A percentile compares a stretch with the other conserved stretches of the same genome.
These are phyloP conservation scores for Aspergillus campestris DNA, from an alignment of 495 filamentous ascomycete species.

Conservation along the genomic window DNA sequence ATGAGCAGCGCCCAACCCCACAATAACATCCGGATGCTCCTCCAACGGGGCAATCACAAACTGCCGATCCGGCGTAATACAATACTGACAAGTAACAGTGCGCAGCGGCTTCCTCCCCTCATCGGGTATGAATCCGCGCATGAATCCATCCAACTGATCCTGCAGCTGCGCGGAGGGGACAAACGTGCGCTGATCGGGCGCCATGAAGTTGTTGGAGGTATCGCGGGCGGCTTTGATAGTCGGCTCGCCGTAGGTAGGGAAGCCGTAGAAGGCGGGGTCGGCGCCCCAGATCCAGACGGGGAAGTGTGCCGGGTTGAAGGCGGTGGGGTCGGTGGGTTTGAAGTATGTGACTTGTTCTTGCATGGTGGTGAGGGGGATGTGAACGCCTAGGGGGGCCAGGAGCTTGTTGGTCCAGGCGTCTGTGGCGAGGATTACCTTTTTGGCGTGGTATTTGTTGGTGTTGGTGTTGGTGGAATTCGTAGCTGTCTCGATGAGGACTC, in stretches of 20 bases:
- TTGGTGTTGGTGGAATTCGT: too few relatives aligned
- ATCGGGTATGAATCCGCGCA: slow-evolving; percentile 17
- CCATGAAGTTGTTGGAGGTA: slow-evolving; percentile 21
- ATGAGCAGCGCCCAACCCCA: slow-evolving; percentile 22
- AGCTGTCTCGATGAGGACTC: slow-evolving; percentile 18
- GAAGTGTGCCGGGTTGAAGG: slow-evolving; percentile 12
- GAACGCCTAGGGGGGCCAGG: slow-evolving; percentile 14
- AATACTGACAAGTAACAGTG: slow-evolving; percentile 23
- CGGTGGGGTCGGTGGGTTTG: slow-evolving; percentile 13
- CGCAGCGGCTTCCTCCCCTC: slow-evolving; percentile 16
- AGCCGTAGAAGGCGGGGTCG: slow-evolving; percentile 17
- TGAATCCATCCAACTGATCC: slow-evolving; percentile 12
- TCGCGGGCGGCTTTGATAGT: slow-evolving; percentile 25
- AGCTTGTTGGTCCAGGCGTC: slow-evolving; percentile 25
- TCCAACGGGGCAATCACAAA: slow-evolving; percentile 22
- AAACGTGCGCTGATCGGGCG: slow-evolving; percentile 20
- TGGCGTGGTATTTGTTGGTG: slow-evolving; percentile 15
- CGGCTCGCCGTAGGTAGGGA: slow-evolving; percentile 21
- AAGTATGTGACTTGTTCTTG: slow-evolving; percentile 26
- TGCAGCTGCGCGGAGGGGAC: slow-evolving; percentile 17
- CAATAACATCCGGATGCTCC: slow-evolving; percentile 16
- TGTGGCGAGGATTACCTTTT: slow-evolving; percentile 19
- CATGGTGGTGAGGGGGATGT: slow-evolving; percentile 22
- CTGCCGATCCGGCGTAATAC: slow-evolving; percentile 20
- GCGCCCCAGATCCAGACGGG: slow-evolving; percentile 24